Percentiles rank a stretch among this genome's conserved stretches.
These are phyloP conservation scores for Penicillium verrucosum DNA, from an alignment of 2,329 filamentous ascomycete species.

Conservation along the genomic window DNA sequence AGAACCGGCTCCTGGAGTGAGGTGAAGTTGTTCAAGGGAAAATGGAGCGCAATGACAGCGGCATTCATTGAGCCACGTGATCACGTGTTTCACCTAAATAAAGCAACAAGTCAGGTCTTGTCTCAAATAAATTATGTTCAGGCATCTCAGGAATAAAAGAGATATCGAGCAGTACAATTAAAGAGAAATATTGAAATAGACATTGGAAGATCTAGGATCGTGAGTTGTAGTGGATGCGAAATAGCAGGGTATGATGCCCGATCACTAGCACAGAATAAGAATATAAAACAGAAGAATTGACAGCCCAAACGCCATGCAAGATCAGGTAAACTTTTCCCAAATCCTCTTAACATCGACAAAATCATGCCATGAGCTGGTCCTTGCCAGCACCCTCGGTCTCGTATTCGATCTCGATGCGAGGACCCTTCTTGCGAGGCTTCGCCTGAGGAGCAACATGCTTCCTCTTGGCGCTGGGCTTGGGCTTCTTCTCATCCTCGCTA, in stretches of 20 bases:
- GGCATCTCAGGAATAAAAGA: not conserved
- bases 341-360: conserved; percentile 2
- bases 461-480: conserved; percentile 52
- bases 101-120: not conserved
- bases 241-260: conserved; percentile 35
- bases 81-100: conserved; percentile 6
- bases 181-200: not conserved
- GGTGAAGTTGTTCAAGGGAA: not conserved
- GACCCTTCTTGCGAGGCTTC: conserved; percentile 61
- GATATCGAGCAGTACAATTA: not conserved
- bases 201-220: conserved; percentile 11
- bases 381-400: conserved; percentile 65
- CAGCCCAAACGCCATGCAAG: conserved; percentile 35
- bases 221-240: conserved; percentile 30
- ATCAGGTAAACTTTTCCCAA: conserved; percentile 26
- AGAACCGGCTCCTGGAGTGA: conserved; percentile 22
- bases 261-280: conserved; percentile 23
- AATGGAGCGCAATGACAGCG: conserved; percentile 6
- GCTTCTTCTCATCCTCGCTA: conserved; percentile 47
- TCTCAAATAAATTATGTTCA: not conserved
- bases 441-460: conserved; percentile 53
- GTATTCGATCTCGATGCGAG: conserved; percentile 72
- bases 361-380: conserved; percentile 46
- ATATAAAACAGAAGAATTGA: conserved; percentile 14
- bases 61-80: conserved; percentile 15